Conservation (phyloP, 2,329 filamentous ascomycete species). For the Dactylellina leptospora region DNA sequence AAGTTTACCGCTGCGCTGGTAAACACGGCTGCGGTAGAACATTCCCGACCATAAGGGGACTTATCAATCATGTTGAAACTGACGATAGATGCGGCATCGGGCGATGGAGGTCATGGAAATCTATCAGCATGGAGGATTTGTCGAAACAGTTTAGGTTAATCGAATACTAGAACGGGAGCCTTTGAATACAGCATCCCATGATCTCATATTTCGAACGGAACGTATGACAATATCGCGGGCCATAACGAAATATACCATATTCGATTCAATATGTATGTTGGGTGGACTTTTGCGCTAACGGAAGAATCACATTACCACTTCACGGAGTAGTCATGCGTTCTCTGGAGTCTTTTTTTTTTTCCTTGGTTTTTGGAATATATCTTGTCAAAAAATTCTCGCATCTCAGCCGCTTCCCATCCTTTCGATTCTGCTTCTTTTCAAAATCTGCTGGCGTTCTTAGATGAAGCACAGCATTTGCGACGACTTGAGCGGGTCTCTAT, state of each 20-base stretch:
- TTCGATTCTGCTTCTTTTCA: too few relatives aligned
- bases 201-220: too few relatives aligned
- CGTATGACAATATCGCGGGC: too few relatives aligned
- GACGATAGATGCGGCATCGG: slow-evolving; percentile 50
- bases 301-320: slow-evolving; percentile 9
- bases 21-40: slow-evolving; percentile 34
- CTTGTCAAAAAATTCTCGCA: too few relatives aligned
- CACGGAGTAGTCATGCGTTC: slow-evolving; percentile 6
- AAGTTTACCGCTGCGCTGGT: slow-evolving; percentile 40
- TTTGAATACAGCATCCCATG: too few relatives aligned
- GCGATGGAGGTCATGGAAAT: slow-evolving; percentile 35
- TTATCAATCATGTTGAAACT: slow-evolving; percentile 46
- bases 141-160: slow-evolving; percentile 41
- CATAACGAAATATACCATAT: background rate
- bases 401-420: too few relatives aligned
- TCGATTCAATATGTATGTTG: background rate
- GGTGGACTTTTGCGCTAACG: background rate
- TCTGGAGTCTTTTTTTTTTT: slow-evolving; percentile 5
- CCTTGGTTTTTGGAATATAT: too few relatives aligned
- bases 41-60: slow-evolving; percentile 32
- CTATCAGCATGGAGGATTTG: slow-evolving; percentile 40
- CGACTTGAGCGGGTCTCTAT: background rate
- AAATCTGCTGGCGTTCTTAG: too few relatives aligned
- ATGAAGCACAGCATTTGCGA: too few relatives aligned
- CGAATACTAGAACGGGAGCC: too few relatives aligned